phyloP scores from a whole-genome alignment of 768 basidiomycete genomes.

The Tulasnella sp. region DNA sequence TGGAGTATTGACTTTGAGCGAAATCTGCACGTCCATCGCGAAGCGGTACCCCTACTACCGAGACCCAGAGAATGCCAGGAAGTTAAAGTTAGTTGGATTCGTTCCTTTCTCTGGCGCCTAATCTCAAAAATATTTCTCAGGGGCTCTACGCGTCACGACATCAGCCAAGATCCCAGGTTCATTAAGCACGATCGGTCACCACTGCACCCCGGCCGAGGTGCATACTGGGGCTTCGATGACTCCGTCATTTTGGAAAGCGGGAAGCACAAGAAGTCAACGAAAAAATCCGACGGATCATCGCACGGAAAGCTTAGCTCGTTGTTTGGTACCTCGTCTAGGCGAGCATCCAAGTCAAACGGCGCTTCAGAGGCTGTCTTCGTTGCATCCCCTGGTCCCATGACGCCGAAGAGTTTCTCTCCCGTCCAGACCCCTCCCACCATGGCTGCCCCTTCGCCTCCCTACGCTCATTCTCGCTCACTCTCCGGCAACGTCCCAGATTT shows the following conservation, averaged over 20 bases:
- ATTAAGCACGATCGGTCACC: conserved; percentile 1
- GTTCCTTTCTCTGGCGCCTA: not conserved
- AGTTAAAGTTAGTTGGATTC: not conserved
- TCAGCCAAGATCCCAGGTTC: conserved; percentile 17
- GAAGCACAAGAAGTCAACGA: not conserved
- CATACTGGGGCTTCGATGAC: conserved; percentile 8
- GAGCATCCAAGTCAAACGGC: not conserved
- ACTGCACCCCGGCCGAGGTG: conserved; percentile 13
- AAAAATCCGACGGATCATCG: not conserved
- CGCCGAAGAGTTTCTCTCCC: not conserved
- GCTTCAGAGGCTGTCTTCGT: not conserved
- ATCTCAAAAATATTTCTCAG: not conserved
- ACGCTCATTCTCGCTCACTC: not conserved
- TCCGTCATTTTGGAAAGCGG: not conserved
- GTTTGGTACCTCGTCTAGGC: not conserved
- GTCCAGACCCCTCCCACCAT: not conserved
- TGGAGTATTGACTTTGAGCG: not conserved
- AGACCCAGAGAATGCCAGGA: not conserved
- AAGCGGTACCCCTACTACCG: not conserved
- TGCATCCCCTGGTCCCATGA: not conserved
- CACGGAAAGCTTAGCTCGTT: not conserved
- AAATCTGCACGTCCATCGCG: conserved; percentile 5
- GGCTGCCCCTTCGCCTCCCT: not conserved
- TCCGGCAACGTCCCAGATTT: not conserved
- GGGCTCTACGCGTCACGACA: conserved; percentile 9